Percentiles rank a stretch among this genome's conserved stretches.
These are phyloP conservation scores for Schizosaccharomyces octosporus DNA, from an alignment of 805 yeast genomes.

Conservation along the genomic window DNA sequence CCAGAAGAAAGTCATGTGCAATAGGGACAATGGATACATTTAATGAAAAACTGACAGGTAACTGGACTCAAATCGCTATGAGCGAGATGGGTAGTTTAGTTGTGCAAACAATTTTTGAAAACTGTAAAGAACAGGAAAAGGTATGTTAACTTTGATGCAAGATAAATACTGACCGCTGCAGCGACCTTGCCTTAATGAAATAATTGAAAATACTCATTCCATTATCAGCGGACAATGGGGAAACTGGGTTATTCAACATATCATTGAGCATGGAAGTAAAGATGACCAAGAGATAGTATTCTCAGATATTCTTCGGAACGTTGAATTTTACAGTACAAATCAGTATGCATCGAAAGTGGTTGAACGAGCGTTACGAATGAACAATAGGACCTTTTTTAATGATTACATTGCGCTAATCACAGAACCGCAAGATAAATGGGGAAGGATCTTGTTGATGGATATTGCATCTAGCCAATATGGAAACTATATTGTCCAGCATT, in stretches of 20 bases:
- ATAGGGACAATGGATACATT: conserved; percentile 13
- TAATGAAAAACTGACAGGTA: conserved; percentile 13
- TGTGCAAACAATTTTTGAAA: conserved; percentile 17
- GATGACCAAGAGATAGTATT: conserved; percentile 10
- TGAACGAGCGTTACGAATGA: conserved; percentile 14
- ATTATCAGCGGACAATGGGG: conserved; percentile 16
- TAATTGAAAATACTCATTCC: conserved; percentile 11
- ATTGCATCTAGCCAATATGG: conserved; percentile 17
- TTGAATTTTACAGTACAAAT: conserved; percentile 13
- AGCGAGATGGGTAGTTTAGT: conserved; percentile 17
- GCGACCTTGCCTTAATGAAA: conserved; percentile 14
- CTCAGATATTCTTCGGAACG: conserved; percentile 9
- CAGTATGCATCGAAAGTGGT: conserved; percentile 17
- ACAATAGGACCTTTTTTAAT: conserved; percentile 11
- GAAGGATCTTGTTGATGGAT: not conserved
- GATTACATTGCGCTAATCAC: conserved; percentile 12
- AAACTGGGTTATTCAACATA: conserved; percentile 18
- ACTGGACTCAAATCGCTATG: conserved; percentile 15
- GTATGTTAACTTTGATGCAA: not conserved
- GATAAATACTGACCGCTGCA: not conserved
- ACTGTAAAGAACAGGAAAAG: conserved; percentile 14
- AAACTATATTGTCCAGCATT: conserved; percentile 14
- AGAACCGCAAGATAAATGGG: not conserved
- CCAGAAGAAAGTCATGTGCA: conserved; percentile 12
- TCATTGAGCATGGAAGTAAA: conserved; percentile 14